Conservation (phyloP, 495 filamentous ascomycete species). For the Penicillium egyptiacum region DNA sequence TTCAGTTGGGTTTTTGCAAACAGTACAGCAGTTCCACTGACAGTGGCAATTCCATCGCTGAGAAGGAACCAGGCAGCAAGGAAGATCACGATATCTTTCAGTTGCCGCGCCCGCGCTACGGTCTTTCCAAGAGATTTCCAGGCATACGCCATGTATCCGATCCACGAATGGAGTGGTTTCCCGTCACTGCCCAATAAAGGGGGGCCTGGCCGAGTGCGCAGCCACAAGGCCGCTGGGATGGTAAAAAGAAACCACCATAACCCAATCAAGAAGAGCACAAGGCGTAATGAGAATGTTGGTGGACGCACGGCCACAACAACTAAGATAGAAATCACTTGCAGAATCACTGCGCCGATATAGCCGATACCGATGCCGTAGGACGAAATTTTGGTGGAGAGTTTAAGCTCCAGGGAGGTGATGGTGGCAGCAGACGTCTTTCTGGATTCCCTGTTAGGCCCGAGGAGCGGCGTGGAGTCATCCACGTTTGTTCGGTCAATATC, state of each 20-base stretch:
- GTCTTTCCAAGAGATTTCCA: conserved; percentile 87
- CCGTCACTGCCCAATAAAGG: conserved; percentile 53
- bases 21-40: conserved; percentile 90
- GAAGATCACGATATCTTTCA: conserved; percentile 87
- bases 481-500: neutral
- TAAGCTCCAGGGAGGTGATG: conserved; percentile 60
- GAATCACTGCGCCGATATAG: conserved; percentile 76
- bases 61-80: conserved; percentile 92
- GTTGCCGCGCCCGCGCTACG: conserved; percentile 68
- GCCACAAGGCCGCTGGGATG: conserved; percentile 83
- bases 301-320: conserved; percentile 69
- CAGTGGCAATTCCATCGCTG: conserved; percentile 90
- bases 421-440: conserved; percentile 16
- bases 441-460: conserved; percentile 14
- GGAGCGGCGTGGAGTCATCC: conserved; percentile 41
- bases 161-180: conserved; percentile 47
- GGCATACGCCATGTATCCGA: conserved; percentile 69
- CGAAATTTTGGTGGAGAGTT: conserved; percentile 80
- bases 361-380: conserved; percentile 88
- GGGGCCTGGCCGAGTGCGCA: conserved; percentile 87
- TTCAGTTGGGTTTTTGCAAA: conserved; percentile 92
- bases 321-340: conserved; percentile 75
- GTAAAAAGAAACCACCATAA: conserved; percentile 96
- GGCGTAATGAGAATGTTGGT: conserved; percentile 72
- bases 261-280: conserved; percentile 84